Conservation (phyloP, 208 protist species). For the Leptomonas seymouri region DNA sequence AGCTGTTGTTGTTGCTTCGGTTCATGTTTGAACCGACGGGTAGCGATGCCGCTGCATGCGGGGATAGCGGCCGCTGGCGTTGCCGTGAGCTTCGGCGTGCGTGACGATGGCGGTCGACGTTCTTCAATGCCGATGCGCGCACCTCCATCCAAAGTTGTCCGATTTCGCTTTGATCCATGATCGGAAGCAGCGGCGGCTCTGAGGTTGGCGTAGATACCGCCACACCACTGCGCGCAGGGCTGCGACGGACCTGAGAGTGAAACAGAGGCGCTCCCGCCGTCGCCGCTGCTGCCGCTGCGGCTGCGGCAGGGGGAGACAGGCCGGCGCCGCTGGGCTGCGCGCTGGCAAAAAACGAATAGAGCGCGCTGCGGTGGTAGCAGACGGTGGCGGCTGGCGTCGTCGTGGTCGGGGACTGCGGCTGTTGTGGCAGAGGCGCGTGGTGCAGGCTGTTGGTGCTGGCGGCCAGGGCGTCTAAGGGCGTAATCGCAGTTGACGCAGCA, state of each 20-base stretch:
- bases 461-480: too few species aligned
- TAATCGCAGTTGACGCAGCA: too few species aligned
- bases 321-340: not conserved
- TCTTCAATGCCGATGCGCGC: conserved; percentile 13
- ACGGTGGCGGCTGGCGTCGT: conserved; percentile 18
- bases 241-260: too few species aligned
- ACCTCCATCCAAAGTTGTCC: conserved; percentile 14
- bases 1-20: not conserved
- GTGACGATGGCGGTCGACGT: not conserved
- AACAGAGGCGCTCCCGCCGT: too few species aligned
- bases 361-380: conserved; percentile 14
- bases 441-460: not conserved
- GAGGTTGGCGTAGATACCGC: too few species aligned
- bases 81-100: not conserved
- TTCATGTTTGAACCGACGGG: not conserved
- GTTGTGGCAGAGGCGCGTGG: not conserved
- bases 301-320: not conserved
- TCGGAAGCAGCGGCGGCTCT: conserved; percentile 4
- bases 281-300: not conserved
- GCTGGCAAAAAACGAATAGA: conserved; percentile 20
- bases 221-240: too few species aligned
- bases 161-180: conserved; percentile 9
- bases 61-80: not conserved
- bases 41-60: not conserved
- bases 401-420: conserved; percentile 2